Conservation (phyloP, 2,329 filamentous ascomycete species). For the Fusarium marasasianum region DNA sequence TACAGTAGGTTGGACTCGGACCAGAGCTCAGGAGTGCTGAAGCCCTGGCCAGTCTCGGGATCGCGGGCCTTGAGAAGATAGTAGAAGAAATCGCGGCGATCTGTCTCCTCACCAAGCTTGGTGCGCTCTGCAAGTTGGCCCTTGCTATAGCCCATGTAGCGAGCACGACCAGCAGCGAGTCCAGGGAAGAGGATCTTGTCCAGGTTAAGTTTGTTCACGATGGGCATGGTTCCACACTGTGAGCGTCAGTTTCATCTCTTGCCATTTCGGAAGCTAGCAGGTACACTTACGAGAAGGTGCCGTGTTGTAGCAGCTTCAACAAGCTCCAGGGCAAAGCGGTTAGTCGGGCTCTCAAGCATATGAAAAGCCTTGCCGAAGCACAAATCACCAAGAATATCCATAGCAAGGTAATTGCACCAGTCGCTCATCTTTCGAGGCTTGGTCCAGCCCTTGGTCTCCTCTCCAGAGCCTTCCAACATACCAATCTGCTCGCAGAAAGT, state of each 20-base stretch:
- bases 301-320: slow-evolving; percentile 74
- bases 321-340: slow-evolving; percentile 72
- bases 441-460: slow-evolving; percentile 66
- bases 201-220: slow-evolving; percentile 71
- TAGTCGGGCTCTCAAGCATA: slow-evolving; percentile 67
- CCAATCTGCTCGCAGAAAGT: slow-evolving; percentile 71
- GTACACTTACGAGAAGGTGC: slow-evolving; percentile 69
- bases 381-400: slow-evolving; percentile 70
- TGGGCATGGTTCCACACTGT: slow-evolving; percentile 78
- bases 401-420: slow-evolving; percentile 70
- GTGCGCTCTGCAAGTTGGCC: slow-evolving; percentile 73
- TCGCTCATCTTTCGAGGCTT: slow-evolving; percentile 68
- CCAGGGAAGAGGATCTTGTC: slow-evolving; percentile 74
- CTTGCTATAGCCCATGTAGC: slow-evolving; percentile 77
- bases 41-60: slow-evolving; percentile 74
- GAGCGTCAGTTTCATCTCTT: slow-evolving; percentile 16
- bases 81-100: slow-evolving; percentile 80
- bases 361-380: slow-evolving; percentile 71
- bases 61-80: slow-evolving; percentile 77
- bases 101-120: slow-evolving; percentile 70
- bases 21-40: slow-evolving; percentile 74
- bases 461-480: slow-evolving; percentile 50
- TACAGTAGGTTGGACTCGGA: slow-evolving; percentile 74
- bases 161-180: slow-evolving; percentile 72
- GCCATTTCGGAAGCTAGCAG: too few relatives aligned